Conservation (phyloP, 345 rosid genomes). For the Angophora floribunda region DNA sequence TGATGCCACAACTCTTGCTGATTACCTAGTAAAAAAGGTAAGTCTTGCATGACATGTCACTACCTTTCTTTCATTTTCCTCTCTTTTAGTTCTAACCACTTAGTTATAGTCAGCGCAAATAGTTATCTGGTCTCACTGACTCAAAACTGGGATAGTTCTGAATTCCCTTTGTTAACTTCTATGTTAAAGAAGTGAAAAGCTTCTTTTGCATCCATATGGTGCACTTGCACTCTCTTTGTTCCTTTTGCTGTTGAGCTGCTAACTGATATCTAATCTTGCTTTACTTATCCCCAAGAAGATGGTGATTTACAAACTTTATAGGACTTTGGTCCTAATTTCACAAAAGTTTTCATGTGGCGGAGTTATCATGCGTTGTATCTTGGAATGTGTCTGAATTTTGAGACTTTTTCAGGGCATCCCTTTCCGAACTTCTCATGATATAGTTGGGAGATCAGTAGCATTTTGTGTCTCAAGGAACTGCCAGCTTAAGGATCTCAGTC, state of each 20-base stretch:
- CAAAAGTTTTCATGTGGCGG: background rate
- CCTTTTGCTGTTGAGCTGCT: background rate
- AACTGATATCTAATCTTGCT: background rate
- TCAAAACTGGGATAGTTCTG: background rate
- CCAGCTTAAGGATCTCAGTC: constrained; percentile 61
- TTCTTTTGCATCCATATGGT: background rate
- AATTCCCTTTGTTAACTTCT: background rate
- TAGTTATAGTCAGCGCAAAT: background rate
- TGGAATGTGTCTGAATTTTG: background rate
- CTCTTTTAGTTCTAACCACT: background rate
- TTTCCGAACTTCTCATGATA: constrained; percentile 89
- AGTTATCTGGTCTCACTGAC: background rate
- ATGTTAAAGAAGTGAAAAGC: background rate
- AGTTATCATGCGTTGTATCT: background rate
- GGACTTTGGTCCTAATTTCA: background rate
- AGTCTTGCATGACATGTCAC: background rate
- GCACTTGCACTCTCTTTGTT: background rate
- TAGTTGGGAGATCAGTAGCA: constrained; percentile 84
- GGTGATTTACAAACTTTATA: background rate
- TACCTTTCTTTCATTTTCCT: background rate
- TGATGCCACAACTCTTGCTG: constrained; percentile 95
- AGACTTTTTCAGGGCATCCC: constrained; percentile 57
- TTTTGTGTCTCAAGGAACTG: constrained; percentile 63
- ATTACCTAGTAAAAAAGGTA: constrained; percentile 91
- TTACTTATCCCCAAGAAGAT: background rate